Conservation (phyloP, 1,284 basidiomycete genomes). For the Apiotrichum siamense region DNA sequence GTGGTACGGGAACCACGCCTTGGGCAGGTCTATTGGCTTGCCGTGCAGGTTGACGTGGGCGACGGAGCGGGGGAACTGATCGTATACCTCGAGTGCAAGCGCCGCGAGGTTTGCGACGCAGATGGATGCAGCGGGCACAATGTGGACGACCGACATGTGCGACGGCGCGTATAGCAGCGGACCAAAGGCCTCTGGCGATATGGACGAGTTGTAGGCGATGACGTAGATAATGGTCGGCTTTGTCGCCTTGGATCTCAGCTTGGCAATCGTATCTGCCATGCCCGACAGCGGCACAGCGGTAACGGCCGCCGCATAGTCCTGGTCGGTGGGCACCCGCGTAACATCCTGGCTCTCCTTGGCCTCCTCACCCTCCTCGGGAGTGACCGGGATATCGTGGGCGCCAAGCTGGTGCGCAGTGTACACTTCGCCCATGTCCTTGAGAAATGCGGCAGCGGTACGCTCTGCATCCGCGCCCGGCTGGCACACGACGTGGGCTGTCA, state of each 20-base stretch:
- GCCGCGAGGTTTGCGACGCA: constrained; percentile 14
- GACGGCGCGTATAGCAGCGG: not conserved
- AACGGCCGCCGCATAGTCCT: not conserved
- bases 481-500: constrained; percentile 24
- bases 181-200: not conserved
- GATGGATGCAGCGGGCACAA: constrained; percentile 4
- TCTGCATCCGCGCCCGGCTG: constrained; percentile 7
- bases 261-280: not conserved
- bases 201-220: constrained; percentile 1
- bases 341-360: not conserved
- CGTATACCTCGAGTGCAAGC: constrained; percentile 33
- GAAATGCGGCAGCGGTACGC: constrained; percentile 13
- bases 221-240: constrained; percentile 11
- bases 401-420: constrained; percentile 20
- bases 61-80: constrained; percentile 20
- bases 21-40: constrained; percentile 9
- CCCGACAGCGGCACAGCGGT: not conserved
- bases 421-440: constrained; percentile 12
- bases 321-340: not conserved
- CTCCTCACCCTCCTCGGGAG: not conserved
- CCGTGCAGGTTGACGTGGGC: constrained; percentile 21
- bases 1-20: constrained; percentile 21
- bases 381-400: not conserved
- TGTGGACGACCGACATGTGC: constrained; percentile 1
- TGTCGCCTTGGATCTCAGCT: not conserved